Conservation (phyloP, 2,329 filamentous ascomycete species). For the Cryoendolithus antarcticus region DNA sequence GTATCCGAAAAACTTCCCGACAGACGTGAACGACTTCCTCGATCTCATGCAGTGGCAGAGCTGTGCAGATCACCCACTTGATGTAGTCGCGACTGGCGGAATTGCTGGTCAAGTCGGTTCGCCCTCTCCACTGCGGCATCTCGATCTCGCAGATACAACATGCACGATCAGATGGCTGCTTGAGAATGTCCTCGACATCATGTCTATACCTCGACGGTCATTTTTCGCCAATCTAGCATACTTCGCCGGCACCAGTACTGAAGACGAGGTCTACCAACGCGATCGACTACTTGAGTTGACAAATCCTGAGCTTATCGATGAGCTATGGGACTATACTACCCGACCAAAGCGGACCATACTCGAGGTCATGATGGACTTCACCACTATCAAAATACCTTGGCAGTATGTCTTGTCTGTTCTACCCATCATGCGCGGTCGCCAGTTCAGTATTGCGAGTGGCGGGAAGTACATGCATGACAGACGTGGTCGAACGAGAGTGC, state of each 20-base stretch:
- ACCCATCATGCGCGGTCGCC: conserved; percentile 71
- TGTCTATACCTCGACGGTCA: conserved; percentile 71
- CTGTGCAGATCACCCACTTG: conserved; percentile 59
- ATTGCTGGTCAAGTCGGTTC: conserved; percentile 18
- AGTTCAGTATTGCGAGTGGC: conserved; percentile 84
- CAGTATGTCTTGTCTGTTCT: conserved; percentile 60
- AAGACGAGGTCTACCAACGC: conserved; percentile 43
- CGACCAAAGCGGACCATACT: conserved; percentile 80
- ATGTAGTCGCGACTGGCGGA: conserved; percentile 31
- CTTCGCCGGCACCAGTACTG: conserved; percentile 55
- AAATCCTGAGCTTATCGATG: conserved; percentile 67
- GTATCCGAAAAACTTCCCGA: conserved; percentile 74
- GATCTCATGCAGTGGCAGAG: conserved; percentile 64
- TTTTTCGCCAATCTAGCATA: conserved; percentile 73
- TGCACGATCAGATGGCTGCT: conserved; percentile 64
- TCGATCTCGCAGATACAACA: conserved; percentile 25
- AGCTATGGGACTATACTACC: conserved; percentile 92
- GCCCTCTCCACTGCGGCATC: conserved; percentile 26
- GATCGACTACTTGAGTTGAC: conserved; percentile 77
- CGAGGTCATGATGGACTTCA: conserved; percentile 85
- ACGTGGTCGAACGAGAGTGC: conserved; percentile 15
- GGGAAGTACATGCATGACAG: conserved; percentile 29
- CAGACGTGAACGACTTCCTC: conserved; percentile 69
- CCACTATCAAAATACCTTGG: conserved; percentile 69
- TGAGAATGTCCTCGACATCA: conserved; percentile 76